phyloP scores from a whole-genome alignment of 2,329 filamentous ascomycete genomes.

The Stemphylium lycopersici region DNA sequence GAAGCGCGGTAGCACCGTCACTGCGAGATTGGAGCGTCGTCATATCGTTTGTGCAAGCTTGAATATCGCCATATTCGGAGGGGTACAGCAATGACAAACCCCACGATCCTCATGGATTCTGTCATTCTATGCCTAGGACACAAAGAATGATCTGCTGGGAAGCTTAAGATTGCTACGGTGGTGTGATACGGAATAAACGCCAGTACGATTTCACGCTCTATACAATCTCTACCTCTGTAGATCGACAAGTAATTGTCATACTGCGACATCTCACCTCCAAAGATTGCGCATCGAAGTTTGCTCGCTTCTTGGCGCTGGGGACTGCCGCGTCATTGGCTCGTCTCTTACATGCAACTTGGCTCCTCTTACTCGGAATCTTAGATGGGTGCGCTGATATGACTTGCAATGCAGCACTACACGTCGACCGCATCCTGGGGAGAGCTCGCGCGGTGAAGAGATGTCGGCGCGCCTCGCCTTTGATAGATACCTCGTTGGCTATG shows the following conservation, averaged over 20 bases:
- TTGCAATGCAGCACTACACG: neutral
- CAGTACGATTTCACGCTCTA: neutral
- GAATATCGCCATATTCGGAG: neutral
- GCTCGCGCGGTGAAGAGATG: neutral
- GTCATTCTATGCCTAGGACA: constrained; percentile 13
- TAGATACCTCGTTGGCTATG: neutral
- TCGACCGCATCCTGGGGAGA: neutral
- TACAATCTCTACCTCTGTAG: neutral
- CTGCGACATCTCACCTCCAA: constrained; percentile 1
- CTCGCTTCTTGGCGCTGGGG: constrained; percentile 13
- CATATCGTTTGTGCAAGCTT: constrained; percentile 5
- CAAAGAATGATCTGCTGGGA: neutral
- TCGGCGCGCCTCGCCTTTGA: neutral
- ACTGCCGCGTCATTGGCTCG: neutral
- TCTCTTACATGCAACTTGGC: neutral
- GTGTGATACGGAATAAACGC: constrained; percentile 4
- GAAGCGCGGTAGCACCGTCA: constrained; percentile 11
- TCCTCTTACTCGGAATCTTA: neutral
- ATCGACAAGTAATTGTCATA: neutral
- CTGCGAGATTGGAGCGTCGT: constrained; percentile 14
- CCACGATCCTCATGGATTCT: constrained; percentile 23
- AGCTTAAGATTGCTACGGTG: neutral
- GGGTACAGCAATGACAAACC: constrained; percentile 1
- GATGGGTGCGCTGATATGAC: neutral
- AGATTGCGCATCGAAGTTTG: constrained; percentile 11